These are phyloP conservation scores for Penicillium subrubescens DNA, from an alignment of 495 filamentous ascomycete genomes.

Conservation along the genomic window DNA sequence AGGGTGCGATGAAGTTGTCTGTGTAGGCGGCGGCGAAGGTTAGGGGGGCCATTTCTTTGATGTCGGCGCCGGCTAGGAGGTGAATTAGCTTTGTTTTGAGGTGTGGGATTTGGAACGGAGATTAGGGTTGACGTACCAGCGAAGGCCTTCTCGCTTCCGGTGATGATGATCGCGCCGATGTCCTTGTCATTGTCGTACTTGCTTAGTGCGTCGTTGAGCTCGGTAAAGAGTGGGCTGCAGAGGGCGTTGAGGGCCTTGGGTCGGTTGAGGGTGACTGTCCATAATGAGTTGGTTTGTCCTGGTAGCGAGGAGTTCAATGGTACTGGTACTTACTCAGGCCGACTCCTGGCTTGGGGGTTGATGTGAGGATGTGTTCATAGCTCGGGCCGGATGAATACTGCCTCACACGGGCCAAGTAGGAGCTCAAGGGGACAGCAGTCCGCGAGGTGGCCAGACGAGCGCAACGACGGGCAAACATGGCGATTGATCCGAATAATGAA, in stretches of 20 bases:
- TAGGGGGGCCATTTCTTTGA: conserved; percentile 95
- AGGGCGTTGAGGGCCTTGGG: conserved; percentile 95
- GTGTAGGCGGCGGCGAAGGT: conserved; percentile 85
- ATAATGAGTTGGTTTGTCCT: neutral
- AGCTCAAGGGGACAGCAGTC: conserved; percentile 48
- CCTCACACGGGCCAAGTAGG: conserved; percentile 50
- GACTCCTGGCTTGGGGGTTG: conserved; percentile 82
- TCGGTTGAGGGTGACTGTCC: conserved; percentile 86
- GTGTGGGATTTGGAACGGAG: neutral
- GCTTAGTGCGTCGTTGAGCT: conserved; percentile 82
- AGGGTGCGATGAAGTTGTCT: conserved; percentile 87
- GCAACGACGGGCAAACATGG: conserved; percentile 59
- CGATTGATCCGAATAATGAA: conserved; percentile 3
- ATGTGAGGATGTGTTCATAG: conserved; percentile 83
- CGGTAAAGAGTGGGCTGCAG: conserved; percentile 79
- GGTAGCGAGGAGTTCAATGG: neutral
- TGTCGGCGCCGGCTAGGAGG: conserved; percentile 81
- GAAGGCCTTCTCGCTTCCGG: conserved; percentile 85
- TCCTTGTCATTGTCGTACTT: conserved; percentile 68
- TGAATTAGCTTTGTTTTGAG: conserved; percentile 1
- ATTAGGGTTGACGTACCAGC: conserved; percentile 51
- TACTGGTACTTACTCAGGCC: conserved; percentile 69
- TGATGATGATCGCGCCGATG: conserved; percentile 80
- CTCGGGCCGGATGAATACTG: conserved; percentile 60
- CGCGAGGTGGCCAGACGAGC: conserved; percentile 62